Evolutionary conservation across 805 yeast species (phyloP).

Genomic region (Wickerhamiella sorbophila): DNA sequence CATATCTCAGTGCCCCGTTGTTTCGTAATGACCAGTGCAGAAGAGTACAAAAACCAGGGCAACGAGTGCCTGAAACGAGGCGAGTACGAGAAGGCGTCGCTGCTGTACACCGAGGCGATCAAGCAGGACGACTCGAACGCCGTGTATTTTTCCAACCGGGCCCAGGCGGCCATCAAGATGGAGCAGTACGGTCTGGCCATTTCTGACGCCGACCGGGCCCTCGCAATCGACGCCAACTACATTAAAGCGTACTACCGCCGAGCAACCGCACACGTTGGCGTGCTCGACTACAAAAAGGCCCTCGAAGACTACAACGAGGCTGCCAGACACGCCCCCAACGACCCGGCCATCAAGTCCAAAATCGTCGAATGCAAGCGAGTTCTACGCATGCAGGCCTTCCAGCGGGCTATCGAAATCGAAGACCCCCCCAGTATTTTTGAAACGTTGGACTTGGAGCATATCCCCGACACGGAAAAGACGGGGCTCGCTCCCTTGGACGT

Average conservation of each 20-base stretch:
- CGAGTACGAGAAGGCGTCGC: constrained; percentile 48
- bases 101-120: constrained; percentile 57
- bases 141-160: constrained; percentile 68
- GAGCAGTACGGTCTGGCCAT: constrained; percentile 82
- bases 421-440: constrained; percentile 40
- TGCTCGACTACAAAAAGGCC: constrained; percentile 63
- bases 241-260: constrained; percentile 76
- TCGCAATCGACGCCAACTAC: constrained; percentile 50
- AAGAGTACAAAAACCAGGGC: constrained; percentile 44
- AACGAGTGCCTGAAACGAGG: constrained; percentile 49
- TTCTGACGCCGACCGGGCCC: constrained; percentile 59
- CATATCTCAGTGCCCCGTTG: neutral
- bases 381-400: constrained; percentile 64
- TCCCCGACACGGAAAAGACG: constrained; percentile 42
- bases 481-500: constrained; percentile 32
- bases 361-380: constrained; percentile 48
- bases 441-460: constrained; percentile 20
- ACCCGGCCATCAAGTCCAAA: constrained; percentile 49
- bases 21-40: constrained; percentile 3
- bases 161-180: constrained; percentile 72
- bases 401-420: constrained; percentile 68
- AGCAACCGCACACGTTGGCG: constrained; percentile 67
- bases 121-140: constrained; percentile 44
- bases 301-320: constrained; percentile 52
- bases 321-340: constrained; percentile 48